These are phyloP conservation scores for Aspergillus biplanus DNA, from an alignment of 495 filamentous ascomycete genomes.

Conservation along the genomic window DNA sequence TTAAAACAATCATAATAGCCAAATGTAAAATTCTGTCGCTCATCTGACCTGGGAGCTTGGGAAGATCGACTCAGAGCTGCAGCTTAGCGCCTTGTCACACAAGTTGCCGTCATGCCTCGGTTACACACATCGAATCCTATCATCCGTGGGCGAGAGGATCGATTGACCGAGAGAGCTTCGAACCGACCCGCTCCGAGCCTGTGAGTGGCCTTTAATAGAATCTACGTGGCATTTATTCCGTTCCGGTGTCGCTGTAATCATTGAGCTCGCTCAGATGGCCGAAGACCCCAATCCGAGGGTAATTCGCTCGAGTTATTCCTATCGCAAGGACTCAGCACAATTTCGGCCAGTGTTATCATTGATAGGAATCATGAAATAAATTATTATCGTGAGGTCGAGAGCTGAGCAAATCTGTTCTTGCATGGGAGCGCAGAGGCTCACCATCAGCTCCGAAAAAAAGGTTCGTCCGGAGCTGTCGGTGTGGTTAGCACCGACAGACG, in stretches of 20 bases:
- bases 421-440: too few species aligned
- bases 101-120: slow-evolving; percentile 5
- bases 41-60: slow-evolving; percentile 1
- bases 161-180: background rate
- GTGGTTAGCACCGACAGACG: background rate
- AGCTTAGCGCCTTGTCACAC: background rate
- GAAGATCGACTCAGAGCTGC: background rate
- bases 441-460: background rate
- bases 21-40: slow-evolving; percentile 7
- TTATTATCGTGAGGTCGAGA: too few species aligned
- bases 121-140: background rate
- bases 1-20: background rate
- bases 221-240: slow-evolving; percentile 4
- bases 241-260: background rate
- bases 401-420: too few species aligned
- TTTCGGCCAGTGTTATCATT: too few species aligned
- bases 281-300: background rate
- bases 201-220: background rate
- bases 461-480: background rate
- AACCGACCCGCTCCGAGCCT: background rate
- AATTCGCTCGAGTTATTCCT: too few species aligned
- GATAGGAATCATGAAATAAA: too few species aligned
- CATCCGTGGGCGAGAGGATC: background rate
- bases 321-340: too few species aligned
- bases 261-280: background rate